A percentile compares a stretch with the other conserved stretches of the same genome.
These are phyloP conservation scores for Solanum pimpinellifolium DNA, from an alignment of 257 asterid genomes.

Conservation along the genomic window DNA sequence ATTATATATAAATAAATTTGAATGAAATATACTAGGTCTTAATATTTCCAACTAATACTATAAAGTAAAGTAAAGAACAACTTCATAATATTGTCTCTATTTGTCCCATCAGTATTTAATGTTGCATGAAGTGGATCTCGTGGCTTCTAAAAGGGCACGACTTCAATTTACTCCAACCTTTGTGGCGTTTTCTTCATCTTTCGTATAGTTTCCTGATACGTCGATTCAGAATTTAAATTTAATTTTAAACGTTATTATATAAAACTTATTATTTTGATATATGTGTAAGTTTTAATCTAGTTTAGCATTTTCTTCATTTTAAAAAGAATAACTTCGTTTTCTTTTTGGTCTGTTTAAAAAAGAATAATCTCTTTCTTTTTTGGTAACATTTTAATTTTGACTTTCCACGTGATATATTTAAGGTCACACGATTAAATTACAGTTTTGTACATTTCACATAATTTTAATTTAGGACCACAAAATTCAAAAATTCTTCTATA, in stretches of 20 bases:
- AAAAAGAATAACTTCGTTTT: fast-evolving
- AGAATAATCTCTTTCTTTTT: too few species aligned
- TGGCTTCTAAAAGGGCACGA: not conserved
- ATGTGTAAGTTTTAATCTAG: not conserved
- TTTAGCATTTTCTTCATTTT: fast-evolving
- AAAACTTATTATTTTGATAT: not conserved
- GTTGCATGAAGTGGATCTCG: not conserved
- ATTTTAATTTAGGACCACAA: too few species aligned
- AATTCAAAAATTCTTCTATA: too few species aligned
- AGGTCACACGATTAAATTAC: too few species aligned
- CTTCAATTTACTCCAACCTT: not conserved
- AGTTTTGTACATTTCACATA: too few species aligned
- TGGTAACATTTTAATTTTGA: too few species aligned
- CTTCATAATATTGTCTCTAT: not conserved
- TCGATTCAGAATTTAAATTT: not conserved
- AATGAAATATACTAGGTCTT: not conserved
- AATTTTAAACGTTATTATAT: not conserved
- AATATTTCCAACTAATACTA: not conserved
- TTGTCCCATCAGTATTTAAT: not conserved
- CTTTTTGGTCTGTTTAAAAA: too few species aligned
- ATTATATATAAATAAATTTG: not conserved
- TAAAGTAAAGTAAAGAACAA: not conserved
- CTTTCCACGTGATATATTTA: too few species aligned
- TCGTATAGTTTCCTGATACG: not conserved
- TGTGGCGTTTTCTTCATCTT: not conserved